Base-by-base conservation (phyloP, 192 early-diverging fungal species). In the Podila epigama region DNA sequence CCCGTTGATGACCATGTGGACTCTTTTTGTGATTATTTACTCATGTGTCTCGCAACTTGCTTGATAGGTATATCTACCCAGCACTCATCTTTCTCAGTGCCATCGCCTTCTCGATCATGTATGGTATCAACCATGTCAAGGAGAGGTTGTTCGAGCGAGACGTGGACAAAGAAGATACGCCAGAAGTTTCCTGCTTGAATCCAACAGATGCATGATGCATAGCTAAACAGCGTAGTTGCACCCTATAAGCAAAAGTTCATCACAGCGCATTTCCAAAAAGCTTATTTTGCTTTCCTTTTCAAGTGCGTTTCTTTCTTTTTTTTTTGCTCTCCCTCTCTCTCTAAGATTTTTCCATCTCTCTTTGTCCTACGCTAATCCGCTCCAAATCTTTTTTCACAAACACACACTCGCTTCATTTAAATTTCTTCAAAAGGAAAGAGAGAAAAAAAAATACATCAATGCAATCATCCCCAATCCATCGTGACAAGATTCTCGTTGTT, bases 401-500 rank as follows among this genome's bases (percentile, higher is more conserved):
- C 41, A n/a, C 13, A 44, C 41, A n/a, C 41, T n/a, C 5, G 16
- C 18, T 48, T 22, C 44, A 48, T 48, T 20, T 7, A 18, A 18
- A 48, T 22, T n/a, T n/a, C n/a, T n/a, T 25, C 44, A 48, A 13
- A 13, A 39, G 7, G 13, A 39, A 6, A 48, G 5, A 18, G 56
- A 37, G 20, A 29, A 8, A 32, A 22, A 15, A 13, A 34, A n/a
- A 20, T 16, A 33, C 9, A 15, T 18, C 28, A 44, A 75, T 63
- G 59, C 42, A 64, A 20, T 28, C 44, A 2, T 54, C 60, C 6
- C 60, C 63, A 44, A 68, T 44, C 34, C 58, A 50, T 22, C 82
- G 82, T 63, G 83, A 88, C 78, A 89, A 87, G 67, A 88, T 89
- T 39, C 75, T 89, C 18, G 83, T 88, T 31, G 80, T 85, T 48